Conservation (phyloP, 352 stramenopile species). For the Phytophthora melonis region DNA sequence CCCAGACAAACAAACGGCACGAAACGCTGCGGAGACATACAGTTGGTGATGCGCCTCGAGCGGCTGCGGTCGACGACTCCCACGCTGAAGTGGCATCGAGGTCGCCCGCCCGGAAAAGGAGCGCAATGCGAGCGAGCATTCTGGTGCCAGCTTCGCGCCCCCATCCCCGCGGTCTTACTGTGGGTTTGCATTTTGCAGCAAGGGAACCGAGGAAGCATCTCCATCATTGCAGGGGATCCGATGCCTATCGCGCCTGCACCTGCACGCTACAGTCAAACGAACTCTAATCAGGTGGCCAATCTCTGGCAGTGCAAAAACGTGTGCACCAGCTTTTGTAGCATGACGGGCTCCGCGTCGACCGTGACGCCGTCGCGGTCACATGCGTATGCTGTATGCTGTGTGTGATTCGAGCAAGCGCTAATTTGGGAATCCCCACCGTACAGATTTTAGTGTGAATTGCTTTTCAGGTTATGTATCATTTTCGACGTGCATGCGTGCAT, state of each 20-base stretch:
- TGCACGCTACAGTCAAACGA: neutral
- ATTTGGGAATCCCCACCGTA: no score
- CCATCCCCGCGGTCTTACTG: conserved; percentile 17
- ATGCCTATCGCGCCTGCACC: conserved; percentile 14
- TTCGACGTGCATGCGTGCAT: no score
- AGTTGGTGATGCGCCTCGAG: conserved; percentile 13
- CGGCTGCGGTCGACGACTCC: conserved; percentile 6
- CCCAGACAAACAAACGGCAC: neutral
- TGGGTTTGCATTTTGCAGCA: neutral
- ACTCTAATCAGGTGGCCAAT: neutral
- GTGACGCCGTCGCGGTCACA: conserved; percentile 12
- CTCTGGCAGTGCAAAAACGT: conserved; percentile 7
- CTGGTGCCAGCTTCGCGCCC: conserved; percentile 10
- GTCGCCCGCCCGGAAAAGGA: neutral
- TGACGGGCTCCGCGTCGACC: conserved; percentile 24
- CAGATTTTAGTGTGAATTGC: no score
- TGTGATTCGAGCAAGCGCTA: no score
- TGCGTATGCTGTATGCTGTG: neutral
- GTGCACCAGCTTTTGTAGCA: neutral
- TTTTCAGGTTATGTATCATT: no score
- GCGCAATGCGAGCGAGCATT: conserved; percentile 9
- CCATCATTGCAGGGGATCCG: conserved; percentile 10
- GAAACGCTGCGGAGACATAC: conserved; percentile 4
- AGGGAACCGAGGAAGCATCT: conserved; percentile 23
- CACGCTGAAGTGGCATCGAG: neutral